Evolutionary conservation across 169 alveolate genomes (phyloP).

Genomic region (Babesia caballi): DNA sequence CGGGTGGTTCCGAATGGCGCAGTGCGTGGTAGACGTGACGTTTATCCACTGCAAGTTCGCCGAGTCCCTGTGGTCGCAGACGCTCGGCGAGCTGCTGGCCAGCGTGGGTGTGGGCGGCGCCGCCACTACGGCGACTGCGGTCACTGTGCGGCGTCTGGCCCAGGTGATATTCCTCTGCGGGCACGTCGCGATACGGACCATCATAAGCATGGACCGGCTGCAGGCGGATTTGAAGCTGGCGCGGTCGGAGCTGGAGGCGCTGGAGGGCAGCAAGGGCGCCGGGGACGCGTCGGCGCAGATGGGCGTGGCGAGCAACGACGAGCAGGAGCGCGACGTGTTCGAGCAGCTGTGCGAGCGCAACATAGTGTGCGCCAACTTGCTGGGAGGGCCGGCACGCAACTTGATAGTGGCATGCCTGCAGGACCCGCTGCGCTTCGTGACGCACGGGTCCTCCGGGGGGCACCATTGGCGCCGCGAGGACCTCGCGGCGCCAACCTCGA

Average conservation of each 20-base stretch:
- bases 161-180: constrained; percentile 58
- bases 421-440: constrained; percentile 31
- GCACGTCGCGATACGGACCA: constrained; percentile 60
- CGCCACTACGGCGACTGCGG: background rate
- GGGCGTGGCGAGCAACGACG: constrained; percentile 65
- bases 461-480: background rate
- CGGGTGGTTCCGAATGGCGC: constrained; percentile 53
- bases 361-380: constrained; percentile 50
- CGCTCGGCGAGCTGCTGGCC: constrained; percentile 1
- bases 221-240: constrained; percentile 46
- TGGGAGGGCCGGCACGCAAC: constrained; percentile 51
- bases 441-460: background rate
- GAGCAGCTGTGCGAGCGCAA: constrained; percentile 50
- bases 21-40: constrained; percentile 57
- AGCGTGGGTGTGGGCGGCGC: background rate
- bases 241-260: constrained; percentile 38
- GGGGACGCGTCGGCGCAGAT: constrained; percentile 28
- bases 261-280: constrained; percentile 9
- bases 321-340: constrained; percentile 54
- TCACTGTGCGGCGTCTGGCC: constrained; percentile 29
- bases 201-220: constrained; percentile 38
- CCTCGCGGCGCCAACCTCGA: background rate
- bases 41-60: constrained; percentile 42
- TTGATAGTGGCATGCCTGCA: constrained; percentile 30
- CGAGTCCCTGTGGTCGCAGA: constrained; percentile 47